Evolutionary conservation across 352 stramenopile genomes (phyloP).

Genomic region (Ophiocytium majus): DNA sequence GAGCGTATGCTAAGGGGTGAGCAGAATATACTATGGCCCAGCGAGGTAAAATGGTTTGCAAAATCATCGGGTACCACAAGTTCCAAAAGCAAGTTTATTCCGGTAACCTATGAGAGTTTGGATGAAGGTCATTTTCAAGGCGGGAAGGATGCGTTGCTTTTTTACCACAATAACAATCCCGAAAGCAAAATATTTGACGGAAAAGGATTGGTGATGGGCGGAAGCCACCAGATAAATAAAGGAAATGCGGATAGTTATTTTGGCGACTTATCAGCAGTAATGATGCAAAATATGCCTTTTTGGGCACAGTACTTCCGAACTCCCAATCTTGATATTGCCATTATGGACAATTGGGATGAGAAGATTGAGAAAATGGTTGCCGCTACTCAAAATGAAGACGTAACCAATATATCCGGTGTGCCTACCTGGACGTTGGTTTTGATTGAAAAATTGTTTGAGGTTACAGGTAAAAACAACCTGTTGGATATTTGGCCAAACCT

Average conservation of each 20-base stretch:
- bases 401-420: background rate
- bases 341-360: background rate
- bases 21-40: background rate
- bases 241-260: background rate
- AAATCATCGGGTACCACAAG: background rate
- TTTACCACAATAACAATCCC: background rate
- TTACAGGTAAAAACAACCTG: background rate
- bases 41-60: background rate
- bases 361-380: background rate
- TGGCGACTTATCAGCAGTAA: background rate
- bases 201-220: background rate
- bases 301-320: background rate
- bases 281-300: background rate
- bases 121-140: background rate
- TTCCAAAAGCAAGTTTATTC: background rate
- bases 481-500: conserved; percentile 1
- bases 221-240: background rate
- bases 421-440: background rate
- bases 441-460: background rate
- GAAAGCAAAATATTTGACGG: background rate
- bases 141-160: background rate
- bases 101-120: background rate
- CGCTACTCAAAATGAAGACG: background rate
- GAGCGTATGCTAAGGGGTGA: conserved; percentile 1
- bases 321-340: background rate